phyloP scores from a whole-genome alignment of 139 green algal species.

The Coelastrella sp. region DNA sequence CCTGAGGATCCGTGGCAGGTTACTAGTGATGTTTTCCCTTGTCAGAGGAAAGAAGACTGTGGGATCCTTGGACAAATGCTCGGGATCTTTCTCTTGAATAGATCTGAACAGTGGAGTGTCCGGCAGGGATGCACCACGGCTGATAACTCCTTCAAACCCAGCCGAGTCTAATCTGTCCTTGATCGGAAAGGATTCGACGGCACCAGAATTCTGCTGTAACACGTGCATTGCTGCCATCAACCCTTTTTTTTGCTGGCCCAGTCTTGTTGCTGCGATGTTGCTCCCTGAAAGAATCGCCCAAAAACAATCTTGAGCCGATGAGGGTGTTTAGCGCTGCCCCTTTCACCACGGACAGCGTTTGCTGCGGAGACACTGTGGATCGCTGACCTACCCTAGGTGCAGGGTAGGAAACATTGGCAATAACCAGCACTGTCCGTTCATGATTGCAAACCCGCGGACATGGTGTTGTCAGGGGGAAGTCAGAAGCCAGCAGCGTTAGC shows the following conservation, averaged over 20 bases:
- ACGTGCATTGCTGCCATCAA: background rate
- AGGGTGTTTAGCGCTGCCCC: no score
- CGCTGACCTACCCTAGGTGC: no score
- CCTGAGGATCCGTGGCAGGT: constrained; percentile 9
- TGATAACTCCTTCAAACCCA: background rate
- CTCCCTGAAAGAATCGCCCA: no score
- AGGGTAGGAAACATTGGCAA: no score
- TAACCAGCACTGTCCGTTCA: no score
- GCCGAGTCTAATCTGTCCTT: background rate
- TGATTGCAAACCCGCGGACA: no score
- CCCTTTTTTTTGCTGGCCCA: background rate
- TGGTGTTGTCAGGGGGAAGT: no score
- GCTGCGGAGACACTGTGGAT: no score
- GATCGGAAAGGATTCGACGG: background rate
- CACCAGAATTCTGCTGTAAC: no score
- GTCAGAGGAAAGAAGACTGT: constrained; percentile 31
- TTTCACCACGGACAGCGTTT: no score
- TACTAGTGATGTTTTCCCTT: constrained; percentile 28
- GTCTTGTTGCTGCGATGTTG: background rate
- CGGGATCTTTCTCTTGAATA: background rate
- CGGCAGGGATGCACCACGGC: background rate
- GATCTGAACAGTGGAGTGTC: background rate
- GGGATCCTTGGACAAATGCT: background rate
- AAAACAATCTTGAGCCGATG: no score
- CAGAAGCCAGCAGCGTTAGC: no score